A percentile compares a stretch with the other conserved stretches of the same genome.
Evolutionary conservation across 78 protist genomes (phyloP).

Genomic region (Dictyostelium purpureum): DNA sequence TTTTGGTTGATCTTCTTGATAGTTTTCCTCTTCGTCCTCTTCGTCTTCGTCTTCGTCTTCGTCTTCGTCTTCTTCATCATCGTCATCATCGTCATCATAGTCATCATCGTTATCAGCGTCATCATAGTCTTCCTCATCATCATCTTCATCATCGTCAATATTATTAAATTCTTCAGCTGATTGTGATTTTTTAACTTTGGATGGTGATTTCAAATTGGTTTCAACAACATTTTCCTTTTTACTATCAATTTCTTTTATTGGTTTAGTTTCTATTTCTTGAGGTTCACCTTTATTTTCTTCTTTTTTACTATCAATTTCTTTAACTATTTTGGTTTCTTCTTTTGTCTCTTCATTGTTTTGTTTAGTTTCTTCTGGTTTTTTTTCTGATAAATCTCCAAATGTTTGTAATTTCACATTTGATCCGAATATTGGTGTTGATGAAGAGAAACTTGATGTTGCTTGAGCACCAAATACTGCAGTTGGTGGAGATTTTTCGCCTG

Average conservation of each 20-base stretch:
- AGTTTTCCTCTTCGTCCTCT: not conserved
- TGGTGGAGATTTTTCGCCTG: not conserved
- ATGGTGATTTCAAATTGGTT: too few species aligned
- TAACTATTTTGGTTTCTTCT: not conserved
- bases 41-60: not conserved
- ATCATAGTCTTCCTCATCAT: not conserved
- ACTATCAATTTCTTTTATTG: not conserved
- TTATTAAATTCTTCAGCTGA: not conserved
- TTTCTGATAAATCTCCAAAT: not conserved
- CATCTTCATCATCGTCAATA: not conserved
- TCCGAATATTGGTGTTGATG: constrained; percentile 1
- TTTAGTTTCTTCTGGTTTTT: not conserved
- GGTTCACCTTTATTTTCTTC: not conserved
- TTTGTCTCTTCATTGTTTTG: not conserved
- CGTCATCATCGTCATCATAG: not conserved
- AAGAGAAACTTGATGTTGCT: not conserved
- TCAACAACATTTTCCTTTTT: too few species aligned
- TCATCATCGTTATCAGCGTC: not conserved
- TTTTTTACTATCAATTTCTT: too few species aligned
- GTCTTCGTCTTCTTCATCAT: not conserved
- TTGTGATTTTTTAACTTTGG: not conserved
- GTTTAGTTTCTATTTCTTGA: not conserved
- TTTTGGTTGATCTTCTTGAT: not conserved
- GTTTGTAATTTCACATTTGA: not conserved
- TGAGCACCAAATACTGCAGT: not conserved